Evolutionary conservation across 306 rosid genomes (phyloP).

Genomic region (Glycine tomentella): DNA sequence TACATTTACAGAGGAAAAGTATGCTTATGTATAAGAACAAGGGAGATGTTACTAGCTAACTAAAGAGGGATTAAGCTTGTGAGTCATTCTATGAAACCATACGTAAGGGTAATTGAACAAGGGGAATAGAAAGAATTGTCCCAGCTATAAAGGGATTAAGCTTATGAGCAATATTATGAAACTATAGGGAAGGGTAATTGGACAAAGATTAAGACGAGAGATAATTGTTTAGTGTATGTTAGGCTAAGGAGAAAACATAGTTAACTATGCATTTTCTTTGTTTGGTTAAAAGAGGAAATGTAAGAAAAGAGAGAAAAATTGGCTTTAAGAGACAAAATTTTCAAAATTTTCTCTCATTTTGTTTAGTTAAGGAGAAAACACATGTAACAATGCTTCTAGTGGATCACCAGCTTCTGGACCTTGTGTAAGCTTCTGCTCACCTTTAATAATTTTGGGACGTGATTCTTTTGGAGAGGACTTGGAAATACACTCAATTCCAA

Average conservation of each 20-base stretch:
- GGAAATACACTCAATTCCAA: neutral
- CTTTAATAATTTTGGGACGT: constrained; percentile 14
- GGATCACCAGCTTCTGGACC: constrained; percentile 13
- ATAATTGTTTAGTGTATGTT: no score
- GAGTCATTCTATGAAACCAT: neutral
- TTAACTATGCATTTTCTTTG: neutral
- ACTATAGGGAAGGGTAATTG: neutral
- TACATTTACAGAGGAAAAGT: no score
- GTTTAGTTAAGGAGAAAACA: neutral
- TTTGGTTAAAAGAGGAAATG: no score
- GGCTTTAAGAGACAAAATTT: no score
- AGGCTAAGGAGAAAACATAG: neutral
- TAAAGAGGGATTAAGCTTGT: neutral
- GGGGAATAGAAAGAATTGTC: neutral
- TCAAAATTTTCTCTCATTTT: no score
- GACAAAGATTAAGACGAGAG: neutral
- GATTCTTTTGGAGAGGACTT: neutral
- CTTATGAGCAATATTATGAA: neutral
- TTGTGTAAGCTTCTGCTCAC: neutral
- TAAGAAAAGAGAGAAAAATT: no score
- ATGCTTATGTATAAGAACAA: neutral
- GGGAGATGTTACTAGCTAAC: neutral
- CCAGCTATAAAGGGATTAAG: neutral
- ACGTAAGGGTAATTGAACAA: neutral
- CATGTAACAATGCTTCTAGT: neutral